A percentile compares a stretch with the other conserved stretches of the same genome.
Evolutionary conservation across 2,329 filamentous ascomycete genomes (phyloP).

Genomic region (Hypoxylon sp.): DNA sequence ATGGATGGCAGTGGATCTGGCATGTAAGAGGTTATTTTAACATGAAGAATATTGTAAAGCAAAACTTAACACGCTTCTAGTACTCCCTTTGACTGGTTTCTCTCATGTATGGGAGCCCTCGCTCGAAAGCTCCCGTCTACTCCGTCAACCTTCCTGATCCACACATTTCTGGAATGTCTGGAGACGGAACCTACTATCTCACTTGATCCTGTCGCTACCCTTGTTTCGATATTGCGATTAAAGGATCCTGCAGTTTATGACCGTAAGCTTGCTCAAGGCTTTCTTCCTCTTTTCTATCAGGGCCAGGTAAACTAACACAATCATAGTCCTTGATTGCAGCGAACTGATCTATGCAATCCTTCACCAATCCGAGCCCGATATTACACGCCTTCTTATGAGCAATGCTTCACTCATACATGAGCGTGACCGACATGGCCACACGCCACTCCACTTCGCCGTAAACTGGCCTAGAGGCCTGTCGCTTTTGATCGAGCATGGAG

Average conservation of each 20-base stretch:
- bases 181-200: background rate
- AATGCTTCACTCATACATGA: conserved; percentile 5
- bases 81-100: background rate
- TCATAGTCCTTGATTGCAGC: conserved; percentile 1
- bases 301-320: background rate
- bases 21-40: background rate
- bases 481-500: conserved; percentile 19
- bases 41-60: background rate
- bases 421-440: background rate
- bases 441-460: conserved; percentile 13
- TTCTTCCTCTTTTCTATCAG: background rate
- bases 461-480: conserved; percentile 27
- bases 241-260: conserved; percentile 1
- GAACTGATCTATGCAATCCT: conserved; percentile 4
- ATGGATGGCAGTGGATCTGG: background rate
- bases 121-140: background rate
- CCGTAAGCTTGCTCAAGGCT: background rate
- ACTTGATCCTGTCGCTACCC: background rate
- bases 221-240: background rate
- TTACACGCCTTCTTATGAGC: conserved; percentile 10
- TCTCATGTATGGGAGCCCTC: too few relatives aligned
- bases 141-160: background rate
- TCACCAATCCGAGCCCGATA: conserved; percentile 4
- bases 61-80: background rate
- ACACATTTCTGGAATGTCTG: background rate